phyloP scores from a whole-genome alignment of 2,329 filamentous ascomycete species.

The Epichloe gansuensis region DNA sequence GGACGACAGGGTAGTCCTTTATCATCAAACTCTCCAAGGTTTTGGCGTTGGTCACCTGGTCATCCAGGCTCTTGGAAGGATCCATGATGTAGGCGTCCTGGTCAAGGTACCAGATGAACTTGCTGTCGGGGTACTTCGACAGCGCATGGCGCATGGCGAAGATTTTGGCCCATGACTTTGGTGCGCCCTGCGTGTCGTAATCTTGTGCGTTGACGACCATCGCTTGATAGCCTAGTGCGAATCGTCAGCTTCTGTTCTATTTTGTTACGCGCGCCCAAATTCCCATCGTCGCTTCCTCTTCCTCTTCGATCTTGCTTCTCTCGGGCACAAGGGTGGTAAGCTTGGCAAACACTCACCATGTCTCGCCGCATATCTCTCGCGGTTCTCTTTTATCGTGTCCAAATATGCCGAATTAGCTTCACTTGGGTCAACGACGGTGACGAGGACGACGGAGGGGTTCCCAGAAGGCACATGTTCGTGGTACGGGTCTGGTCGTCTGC shows the following conservation, averaged over 20 bases:
- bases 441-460: slow-evolving; percentile 56
- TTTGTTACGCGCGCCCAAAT: neutral
- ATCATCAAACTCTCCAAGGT: slow-evolving; percentile 70
- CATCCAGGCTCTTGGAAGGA: slow-evolving; percentile 53
- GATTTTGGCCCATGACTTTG: slow-evolving; percentile 61
- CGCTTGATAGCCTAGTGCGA: slow-evolving; percentile 46
- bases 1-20: slow-evolving; percentile 73
- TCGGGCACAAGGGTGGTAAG: neutral
- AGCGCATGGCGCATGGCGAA: slow-evolving; percentile 84
- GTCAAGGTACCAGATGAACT: slow-evolving; percentile 80
- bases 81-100: slow-evolving; percentile 84
- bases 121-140: slow-evolving; percentile 60
- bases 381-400: slow-evolving; percentile 65
- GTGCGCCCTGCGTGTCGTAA: slow-evolving; percentile 54
- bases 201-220: slow-evolving; percentile 69
- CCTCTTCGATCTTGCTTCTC: neutral
- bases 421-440: slow-evolving; percentile 68
- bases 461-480: slow-evolving; percentile 34
- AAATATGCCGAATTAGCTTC: slow-evolving; percentile 54
- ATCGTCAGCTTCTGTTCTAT: neutral
- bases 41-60: slow-evolving; percentile 53
- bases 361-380: slow-evolving; percentile 68
- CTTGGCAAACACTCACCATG: slow-evolving; percentile 51
- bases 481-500: slow-evolving; percentile 17
- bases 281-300: neutral